Conservation (phyloP, 1,139 yeast genomes). For the Yarrowia galli region DNA sequence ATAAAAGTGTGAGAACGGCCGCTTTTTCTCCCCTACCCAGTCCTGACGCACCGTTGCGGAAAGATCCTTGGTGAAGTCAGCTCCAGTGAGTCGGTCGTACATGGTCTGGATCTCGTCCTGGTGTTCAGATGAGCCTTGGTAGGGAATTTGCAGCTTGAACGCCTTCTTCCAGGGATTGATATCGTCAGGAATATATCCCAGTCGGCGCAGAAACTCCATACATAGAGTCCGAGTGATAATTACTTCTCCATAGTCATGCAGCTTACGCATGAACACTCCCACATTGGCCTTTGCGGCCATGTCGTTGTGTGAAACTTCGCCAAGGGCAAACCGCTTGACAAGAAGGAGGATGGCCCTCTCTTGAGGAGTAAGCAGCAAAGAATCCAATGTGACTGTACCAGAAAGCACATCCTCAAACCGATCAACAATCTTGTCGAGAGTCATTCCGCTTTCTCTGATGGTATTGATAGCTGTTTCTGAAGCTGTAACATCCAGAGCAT, state of each 20-base stretch:
- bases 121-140: slow-evolving; percentile 41
- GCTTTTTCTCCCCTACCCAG: slow-evolving; percentile 55
- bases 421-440: background rate
- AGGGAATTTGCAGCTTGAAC: slow-evolving; percentile 35
- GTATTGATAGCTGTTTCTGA: slow-evolving; percentile 32
- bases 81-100: slow-evolving; percentile 17
- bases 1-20: slow-evolving; percentile 55
- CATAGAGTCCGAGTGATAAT: slow-evolving; percentile 39
- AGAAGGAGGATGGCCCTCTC: slow-evolving; percentile 40
- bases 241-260: slow-evolving; percentile 32
- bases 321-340: slow-evolving; percentile 44
- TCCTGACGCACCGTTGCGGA: slow-evolving; percentile 40
- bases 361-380: slow-evolving; percentile 4
- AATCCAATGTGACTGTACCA: background rate
- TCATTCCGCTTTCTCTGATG: slow-evolving; percentile 4
- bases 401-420: slow-evolving; percentile 19
- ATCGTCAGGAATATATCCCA: slow-evolving; percentile 40
- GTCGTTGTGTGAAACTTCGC: slow-evolving; percentile 44
- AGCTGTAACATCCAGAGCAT: slow-evolving; percentile 30
- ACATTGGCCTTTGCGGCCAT: slow-evolving; percentile 44
- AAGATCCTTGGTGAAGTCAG: slow-evolving; percentile 37
- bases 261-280: slow-evolving; percentile 42
- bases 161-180: slow-evolving; percentile 30
- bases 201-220: slow-evolving; percentile 40
- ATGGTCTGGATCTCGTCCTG: slow-evolving; percentile 39